Conservation (phyloP, 805 yeast genomes). For the Hanseniaspora lindneri region DNA sequence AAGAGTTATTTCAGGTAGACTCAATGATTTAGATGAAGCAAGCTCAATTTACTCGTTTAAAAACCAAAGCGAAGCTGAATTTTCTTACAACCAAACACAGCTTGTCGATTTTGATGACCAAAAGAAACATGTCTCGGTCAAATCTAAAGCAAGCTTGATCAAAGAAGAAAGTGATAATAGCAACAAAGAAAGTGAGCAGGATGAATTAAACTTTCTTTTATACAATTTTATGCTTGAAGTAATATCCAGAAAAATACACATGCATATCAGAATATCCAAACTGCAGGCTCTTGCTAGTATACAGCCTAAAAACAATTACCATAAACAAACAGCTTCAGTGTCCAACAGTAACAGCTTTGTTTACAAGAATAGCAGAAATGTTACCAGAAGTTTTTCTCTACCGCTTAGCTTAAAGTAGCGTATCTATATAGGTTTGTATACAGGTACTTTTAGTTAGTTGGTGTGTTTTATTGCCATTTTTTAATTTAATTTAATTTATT, state of each 20-base stretch:
- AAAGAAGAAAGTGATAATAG: too few relatives aligned
- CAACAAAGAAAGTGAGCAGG: too few relatives aligned
- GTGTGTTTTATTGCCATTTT: too few relatives aligned
- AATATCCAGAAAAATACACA: not conserved
- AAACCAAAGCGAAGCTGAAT: not conserved
- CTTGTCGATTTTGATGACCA: not conserved
- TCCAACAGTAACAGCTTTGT: not conserved
- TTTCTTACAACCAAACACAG: not conserved
- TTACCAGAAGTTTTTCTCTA: conserved; percentile 8
- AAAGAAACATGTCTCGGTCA: not conserved
- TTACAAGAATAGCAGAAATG: not conserved
- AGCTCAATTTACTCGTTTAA: not conserved
- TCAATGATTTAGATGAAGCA: conserved; percentile 7
- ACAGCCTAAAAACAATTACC: not conserved
- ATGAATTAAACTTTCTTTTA: not conserved
- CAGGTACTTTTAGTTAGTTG: too few relatives aligned
- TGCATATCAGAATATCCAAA: not conserved
- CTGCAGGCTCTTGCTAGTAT: not conserved
- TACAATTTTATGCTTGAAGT: not conserved
- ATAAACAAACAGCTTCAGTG: not conserved
- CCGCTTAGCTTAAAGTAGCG: not conserved
- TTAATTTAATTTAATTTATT: too few relatives aligned
- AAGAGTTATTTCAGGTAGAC: conserved; percentile 9
- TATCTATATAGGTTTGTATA: not conserved
- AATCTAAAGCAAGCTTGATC: too few relatives aligned